phyloP scores from a whole-genome alignment of 192 early-diverging fungal species.

The Coemansia sp. region DNA sequence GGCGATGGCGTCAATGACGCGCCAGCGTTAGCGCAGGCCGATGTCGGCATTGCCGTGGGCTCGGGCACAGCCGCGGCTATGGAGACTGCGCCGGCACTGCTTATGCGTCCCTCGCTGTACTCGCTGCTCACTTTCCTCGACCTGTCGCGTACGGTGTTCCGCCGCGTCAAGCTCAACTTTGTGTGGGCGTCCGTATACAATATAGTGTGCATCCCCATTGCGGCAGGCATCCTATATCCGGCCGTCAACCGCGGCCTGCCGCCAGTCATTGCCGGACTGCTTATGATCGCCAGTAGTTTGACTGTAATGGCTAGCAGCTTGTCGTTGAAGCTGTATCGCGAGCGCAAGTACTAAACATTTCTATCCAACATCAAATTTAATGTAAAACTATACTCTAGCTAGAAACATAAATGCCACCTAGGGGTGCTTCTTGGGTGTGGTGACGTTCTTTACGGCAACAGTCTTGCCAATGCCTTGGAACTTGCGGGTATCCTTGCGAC shows the following conservation, averaged over 20 bases:
- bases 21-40: slow-evolving; percentile 84
- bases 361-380: not conserved
- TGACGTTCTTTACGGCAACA: slow-evolving; percentile 39
- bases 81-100: slow-evolving; percentile 82
- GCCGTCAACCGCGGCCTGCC: slow-evolving; percentile 59
- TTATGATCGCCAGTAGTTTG: slow-evolving; percentile 86
- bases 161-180: slow-evolving; percentile 85
- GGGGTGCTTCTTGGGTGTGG: slow-evolving; percentile 23
- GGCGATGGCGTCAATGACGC: slow-evolving; percentile 98
- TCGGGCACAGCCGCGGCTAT: slow-evolving; percentile 89
- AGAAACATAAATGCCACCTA: not conserved
- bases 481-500: slow-evolving; percentile 70
- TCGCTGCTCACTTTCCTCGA: slow-evolving; percentile 79
- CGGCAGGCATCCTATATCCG: slow-evolving; percentile 80
- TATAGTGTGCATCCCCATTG: slow-evolving; percentile 82
- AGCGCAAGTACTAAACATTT: slow-evolving; percentile 26
- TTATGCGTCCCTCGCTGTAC: slow-evolving; percentile 75
- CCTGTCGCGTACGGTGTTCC: slow-evolving; percentile 72
- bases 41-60: slow-evolving; percentile 89
- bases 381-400: not conserved
- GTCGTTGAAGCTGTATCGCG: slow-evolving; percentile 60
- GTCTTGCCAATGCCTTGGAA: slow-evolving; percentile 64
- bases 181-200: slow-evolving; percentile 91
- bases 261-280: slow-evolving; percentile 83
- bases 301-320: slow-evolving; percentile 84